Percentiles rank a stretch among this genome's conserved stretches.
These are phyloP conservation scores for Oryza glaberrima DNA, from an alignment of 176 grass and related monocot species.

Conservation along the genomic window DNA sequence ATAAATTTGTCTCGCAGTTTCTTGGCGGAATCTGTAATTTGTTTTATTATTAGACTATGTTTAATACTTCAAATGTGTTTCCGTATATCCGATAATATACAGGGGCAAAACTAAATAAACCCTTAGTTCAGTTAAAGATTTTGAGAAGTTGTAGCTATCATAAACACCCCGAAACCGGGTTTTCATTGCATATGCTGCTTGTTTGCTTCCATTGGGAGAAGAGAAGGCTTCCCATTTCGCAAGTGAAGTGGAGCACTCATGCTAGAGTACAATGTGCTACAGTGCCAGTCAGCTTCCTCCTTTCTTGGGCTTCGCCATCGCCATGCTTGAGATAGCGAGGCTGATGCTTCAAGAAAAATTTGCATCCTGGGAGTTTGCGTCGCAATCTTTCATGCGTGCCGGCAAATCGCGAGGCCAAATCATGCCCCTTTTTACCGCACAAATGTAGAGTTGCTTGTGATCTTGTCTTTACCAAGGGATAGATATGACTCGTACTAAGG, in stretches of 20 bases:
- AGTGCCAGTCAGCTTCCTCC: too few species aligned
- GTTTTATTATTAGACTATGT: too few species aligned
- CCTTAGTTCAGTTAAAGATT: too few species aligned
- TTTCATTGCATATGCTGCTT: too few species aligned
- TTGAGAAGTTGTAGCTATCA: too few species aligned
- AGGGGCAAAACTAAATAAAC: too few species aligned
- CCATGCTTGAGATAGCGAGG: not conserved
- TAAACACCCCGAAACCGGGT: too few species aligned
- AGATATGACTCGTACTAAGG: not conserved
- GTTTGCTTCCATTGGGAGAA: not conserved
- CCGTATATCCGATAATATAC: too few species aligned
- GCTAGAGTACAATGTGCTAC: not conserved
- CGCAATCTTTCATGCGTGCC: slow-evolving; percentile 16
- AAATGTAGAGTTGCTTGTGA: not conserved
- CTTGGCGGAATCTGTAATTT: too few species aligned
- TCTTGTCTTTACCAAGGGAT: not conserved
- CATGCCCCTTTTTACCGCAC: slow-evolving; percentile 30
- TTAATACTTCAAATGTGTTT: too few species aligned
- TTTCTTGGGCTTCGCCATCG: not conserved
- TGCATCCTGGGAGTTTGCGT: not conserved
- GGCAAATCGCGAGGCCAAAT: slow-evolving; percentile 14
- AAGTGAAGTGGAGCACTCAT: not conserved
- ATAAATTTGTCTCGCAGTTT: too few species aligned
- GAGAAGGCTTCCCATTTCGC: slow-evolving; percentile 13
- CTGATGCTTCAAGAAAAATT: not conserved